Evolutionary conservation across 805 yeast genomes (phyloP), one percentile per base, ranked within the genome.

Genomic region (Wickerhamiella australiensis): DNA sequence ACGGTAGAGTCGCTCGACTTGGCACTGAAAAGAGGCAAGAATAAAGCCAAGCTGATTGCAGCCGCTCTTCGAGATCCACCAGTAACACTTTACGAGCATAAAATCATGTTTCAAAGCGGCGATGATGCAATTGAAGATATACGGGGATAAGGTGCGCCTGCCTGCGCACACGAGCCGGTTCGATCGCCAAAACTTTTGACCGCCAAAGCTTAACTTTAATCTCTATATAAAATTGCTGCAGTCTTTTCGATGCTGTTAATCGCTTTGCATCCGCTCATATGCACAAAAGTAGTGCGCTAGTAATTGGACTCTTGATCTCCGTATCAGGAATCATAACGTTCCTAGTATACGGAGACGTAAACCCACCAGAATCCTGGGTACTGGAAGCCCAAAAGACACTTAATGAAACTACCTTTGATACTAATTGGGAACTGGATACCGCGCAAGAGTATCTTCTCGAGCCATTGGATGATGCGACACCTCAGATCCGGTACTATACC

Each of bases 1-100:
- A 76, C 72, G 21, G 88, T 82, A 3, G 75, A 73, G 3, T 67
- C 65, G 15, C 74, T 73, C 51, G 87, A 80, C 49, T 72, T 68
- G 50, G 56, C 66, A n/a, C 47, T 79, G 3, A 64, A 67, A 18
- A 75, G 76, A 59, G 75, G 82, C 1, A 69, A 80, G 53, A 81
- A 82, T 56, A 80, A 81, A 61, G 68, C 79, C 27, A 67, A 85
- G 51, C 69, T 77, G 2, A 59, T 81, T 9, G 66, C 75, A 9
- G 54, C 70, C 9, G 44, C 66, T 5, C 51, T 23, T 50, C 56
- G 37, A 57, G 53, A 44, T 22, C 61, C 49, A 11, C 52, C 61
- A 2, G 52, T 72, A 9, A 53, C 59, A 1, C 60, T 65, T n/a
- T 68, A 69, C 46, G 65, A 62, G 13, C 65, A 67, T 40, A 65